Base-by-base conservation (phyloP, 192 early-diverging fungal species). In the Chytriomyces hyalinus region DNA sequence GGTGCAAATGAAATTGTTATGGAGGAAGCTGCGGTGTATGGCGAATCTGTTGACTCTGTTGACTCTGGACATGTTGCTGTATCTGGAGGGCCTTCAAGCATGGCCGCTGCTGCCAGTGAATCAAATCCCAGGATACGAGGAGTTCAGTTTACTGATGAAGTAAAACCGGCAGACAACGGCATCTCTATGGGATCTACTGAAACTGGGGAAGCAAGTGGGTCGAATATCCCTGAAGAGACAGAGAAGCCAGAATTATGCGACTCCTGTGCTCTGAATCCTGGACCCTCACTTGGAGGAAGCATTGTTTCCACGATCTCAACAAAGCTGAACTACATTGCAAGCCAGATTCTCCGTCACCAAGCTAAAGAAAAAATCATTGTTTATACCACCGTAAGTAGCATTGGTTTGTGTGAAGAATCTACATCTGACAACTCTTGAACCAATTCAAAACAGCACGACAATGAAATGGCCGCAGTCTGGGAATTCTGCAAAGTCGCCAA, bases 291-390 rank as follows among this genome's bases (percentile, higher is more conserved):
- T 47, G 61, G 9, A 63, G 53, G 67, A 10, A 70, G 20, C 3
- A 80, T 87, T 13, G 49, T 83, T 1, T 75, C 75, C n/a, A 87
- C 84, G 17, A 83, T 85, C 9, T 87, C 84, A 60, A 85, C 80
- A 59, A 92, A 92, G 66, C 67, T 90, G 63, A 87, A 87, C 26
- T 92, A 90, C 51, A 67, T 92, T 11, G 78, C 81, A 49, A 63
- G 8, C 20, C 75, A 83, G 62, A 74, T 82, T 62, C 13, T 80
- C 5, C 76, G 80, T 43, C 59, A 82, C 50, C 22, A 78, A n/a
- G 24, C 36, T 28, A 63, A 65, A 11, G 91, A 92, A 57, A 92
- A 92, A 73, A 85, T 87, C 59, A 85, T 91, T 59, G 82, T 92
- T 68, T 92, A 89, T 80, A 86, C 82, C 48, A 81, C 83, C 45